These are phyloP conservation scores for Limnomonas spitsbergensis DNA, from an alignment of 139 green algal genomes.

Conservation along the genomic window DNA sequence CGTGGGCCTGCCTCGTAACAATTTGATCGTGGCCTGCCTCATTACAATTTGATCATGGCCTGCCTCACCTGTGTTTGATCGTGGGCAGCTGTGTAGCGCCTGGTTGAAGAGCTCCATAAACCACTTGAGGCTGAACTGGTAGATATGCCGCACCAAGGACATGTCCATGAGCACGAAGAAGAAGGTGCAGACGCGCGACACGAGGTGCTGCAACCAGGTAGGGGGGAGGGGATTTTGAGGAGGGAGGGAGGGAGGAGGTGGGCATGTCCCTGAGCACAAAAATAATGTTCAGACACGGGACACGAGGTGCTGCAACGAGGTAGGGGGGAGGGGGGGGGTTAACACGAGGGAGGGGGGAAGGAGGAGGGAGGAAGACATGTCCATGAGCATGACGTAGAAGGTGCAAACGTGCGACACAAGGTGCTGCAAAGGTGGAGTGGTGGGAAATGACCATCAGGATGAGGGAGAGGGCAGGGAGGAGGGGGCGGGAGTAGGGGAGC, in stretches of 20 bases:
- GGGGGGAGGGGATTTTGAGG: not conserved
- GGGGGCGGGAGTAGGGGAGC: no score
- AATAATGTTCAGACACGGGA: constrained; percentile 35
- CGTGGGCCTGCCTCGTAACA: no score
- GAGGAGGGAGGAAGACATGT: constrained; percentile 27
- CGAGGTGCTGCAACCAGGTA: constrained; percentile 24
- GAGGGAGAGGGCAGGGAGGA: no score
- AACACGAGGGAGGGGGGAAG: not conserved
- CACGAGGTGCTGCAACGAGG: constrained; percentile 27
- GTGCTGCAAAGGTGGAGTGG: constrained; percentile 17
- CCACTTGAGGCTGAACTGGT: constrained; percentile 46
- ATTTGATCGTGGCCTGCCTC: no score
- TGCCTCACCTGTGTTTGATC: not conserved
- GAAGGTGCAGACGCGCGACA: constrained; percentile 28
- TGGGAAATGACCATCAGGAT: no score
- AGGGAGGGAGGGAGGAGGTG: not conserved
- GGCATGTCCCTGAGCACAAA: constrained; percentile 36
- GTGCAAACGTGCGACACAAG: constrained; percentile 31
- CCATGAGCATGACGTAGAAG: constrained; percentile 38
- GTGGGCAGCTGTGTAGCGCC: constrained; percentile 28
- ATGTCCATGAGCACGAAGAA: constrained; percentile 43
- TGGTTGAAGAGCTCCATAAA: constrained; percentile 42
- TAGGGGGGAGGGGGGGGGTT: not conserved
- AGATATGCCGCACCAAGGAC: constrained; percentile 31
- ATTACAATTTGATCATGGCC: no score